Evolutionary conservation across 2,329 filamentous ascomycete genomes (phyloP), one percentile per base, ranked within the genome.

Genomic region (Pseudocercospora crystallina): DNA sequence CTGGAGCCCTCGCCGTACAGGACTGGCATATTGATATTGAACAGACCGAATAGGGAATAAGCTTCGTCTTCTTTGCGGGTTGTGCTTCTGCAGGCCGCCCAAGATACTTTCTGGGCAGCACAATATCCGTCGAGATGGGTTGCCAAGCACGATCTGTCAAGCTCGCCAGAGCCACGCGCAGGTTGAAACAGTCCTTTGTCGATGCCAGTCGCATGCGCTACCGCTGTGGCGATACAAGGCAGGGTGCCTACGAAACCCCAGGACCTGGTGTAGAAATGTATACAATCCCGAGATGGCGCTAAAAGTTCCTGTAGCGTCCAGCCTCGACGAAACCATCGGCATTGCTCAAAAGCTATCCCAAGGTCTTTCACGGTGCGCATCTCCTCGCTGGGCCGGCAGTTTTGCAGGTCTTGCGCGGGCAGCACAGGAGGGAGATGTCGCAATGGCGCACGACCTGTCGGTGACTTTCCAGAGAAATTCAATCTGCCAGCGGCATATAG

Each of bases 11-110:
- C 35, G 5, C 50, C 50, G 13, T 53, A 53, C n/a, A 48, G 26
- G 2, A 49, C 7, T 1, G 45, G 14, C 69, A 77, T 73, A 30
- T 72, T 67, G 34, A 77, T 63, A 1, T 62, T 62, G 20, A 77
- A 76, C 0, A 77, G 62, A 0, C 75, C 75, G 2, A 77, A 47
- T 0, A 78, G 60, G 4, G 65, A 75, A 41, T 77, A 78, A 0
- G 73, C 72, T 13, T 65, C 62, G 33, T 77, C 75, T 41, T 77
- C 74, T 0, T 47, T 3, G 3, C 66, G 26, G 11, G 53, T 47
- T 4, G 55, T 56, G 8, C 8, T 17, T 1, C 55, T 30, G 10
- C 26, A 9, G 10, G 52, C 30, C 13, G 49, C 53, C 55, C 55
- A 58, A 8, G 32, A 45, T 45, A 58, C 47, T 11, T 31, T 30